Evolutionary conservation across 2,329 filamentous ascomycete species (phyloP), one percentile per base, ranked within the genome.

Genomic region (Dendryphion nanum): DNA sequence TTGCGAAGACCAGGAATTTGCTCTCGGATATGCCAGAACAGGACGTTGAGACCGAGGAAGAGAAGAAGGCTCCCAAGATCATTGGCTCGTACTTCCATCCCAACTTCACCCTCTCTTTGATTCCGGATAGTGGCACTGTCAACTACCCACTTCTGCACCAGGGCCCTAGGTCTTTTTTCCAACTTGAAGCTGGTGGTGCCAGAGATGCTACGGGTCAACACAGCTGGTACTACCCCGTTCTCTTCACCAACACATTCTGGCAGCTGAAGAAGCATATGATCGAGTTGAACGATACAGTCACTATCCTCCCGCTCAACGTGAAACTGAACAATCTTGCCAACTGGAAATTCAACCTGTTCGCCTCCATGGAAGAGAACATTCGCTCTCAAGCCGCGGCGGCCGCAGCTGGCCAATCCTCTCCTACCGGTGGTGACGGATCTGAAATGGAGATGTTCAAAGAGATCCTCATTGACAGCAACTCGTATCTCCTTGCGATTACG

Each of bases 391-490:
- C 87, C 29, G 81, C 82, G 31, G 83, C 89, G 61, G 86, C 86
- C 35, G 89, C 89, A 1, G 49, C 78, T 40, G 89, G 88, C 31
- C 76, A 81, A 23, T 72, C 82, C 3, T 74, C 85, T 5, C 81
- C 88, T 0, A 85, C 85, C 23, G 86, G 85, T 38, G 86, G 90
- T 40, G 93, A 97, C 61, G 93, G 93, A 29, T 87, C 79, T 40
- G 93, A 98, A 68, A 87, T 97, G 57, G 93, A 98, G 64, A 89
- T 96, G 79, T 83, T 98, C 73, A 98, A 98, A 74, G 86, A 94
- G 59, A 86, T 97, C 33, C 77, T 98, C 26, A 77, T 97, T 24
- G 89, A 97, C 70, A 95, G 89, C 18, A 97, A 97, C 68, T 85
- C 88, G 23, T 95, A 89, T 62, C 81, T 98, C 19, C 81, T 98